phyloP scores from a whole-genome alignment of 495 filamentous ascomycete genomes.

The Penicillium lagena region DNA sequence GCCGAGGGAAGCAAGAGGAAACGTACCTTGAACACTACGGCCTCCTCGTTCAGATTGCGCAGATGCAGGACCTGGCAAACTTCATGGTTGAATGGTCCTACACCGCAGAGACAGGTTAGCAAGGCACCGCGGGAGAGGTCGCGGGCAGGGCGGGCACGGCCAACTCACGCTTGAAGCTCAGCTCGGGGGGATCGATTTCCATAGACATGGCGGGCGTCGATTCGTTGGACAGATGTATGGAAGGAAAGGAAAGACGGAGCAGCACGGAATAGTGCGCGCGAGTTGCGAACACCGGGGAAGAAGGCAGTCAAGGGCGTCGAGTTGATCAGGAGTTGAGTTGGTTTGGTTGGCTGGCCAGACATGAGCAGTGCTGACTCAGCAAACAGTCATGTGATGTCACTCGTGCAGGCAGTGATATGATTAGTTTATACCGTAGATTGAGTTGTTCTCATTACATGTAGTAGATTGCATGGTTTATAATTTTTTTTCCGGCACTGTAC shows the following conservation, averaged over 20 bases:
- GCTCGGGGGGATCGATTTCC: constrained; percentile 83
- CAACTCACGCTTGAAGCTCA: constrained; percentile 82
- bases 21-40: constrained; percentile 92
- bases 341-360: constrained; percentile 9
- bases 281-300: constrained; percentile 4
- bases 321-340: constrained; percentile 20
- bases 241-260: not conserved
- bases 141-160: constrained; percentile 1
- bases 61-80: constrained; percentile 79
- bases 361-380: constrained; percentile 19
- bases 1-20: not conserved
- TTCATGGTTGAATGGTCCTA: constrained; percentile 90
- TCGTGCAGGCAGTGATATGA: not conserved
- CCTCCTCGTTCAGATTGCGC: constrained; percentile 67
- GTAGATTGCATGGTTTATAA: too few species aligned
- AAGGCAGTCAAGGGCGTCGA: constrained; percentile 7
- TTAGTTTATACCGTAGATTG: too few species aligned
- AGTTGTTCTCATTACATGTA: too few species aligned
- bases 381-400: constrained; percentile 18
- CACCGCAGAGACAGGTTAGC: constrained; percentile 11
- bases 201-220: constrained; percentile 68
- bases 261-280: constrained; percentile 3
- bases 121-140: constrained; percentile 1
- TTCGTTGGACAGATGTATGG: not conserved
- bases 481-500: too few species aligned